Evolutionary conservation across 768 basidiomycete genomes (phyloP).

Genomic region (Naganishia friedmannii): DNA sequence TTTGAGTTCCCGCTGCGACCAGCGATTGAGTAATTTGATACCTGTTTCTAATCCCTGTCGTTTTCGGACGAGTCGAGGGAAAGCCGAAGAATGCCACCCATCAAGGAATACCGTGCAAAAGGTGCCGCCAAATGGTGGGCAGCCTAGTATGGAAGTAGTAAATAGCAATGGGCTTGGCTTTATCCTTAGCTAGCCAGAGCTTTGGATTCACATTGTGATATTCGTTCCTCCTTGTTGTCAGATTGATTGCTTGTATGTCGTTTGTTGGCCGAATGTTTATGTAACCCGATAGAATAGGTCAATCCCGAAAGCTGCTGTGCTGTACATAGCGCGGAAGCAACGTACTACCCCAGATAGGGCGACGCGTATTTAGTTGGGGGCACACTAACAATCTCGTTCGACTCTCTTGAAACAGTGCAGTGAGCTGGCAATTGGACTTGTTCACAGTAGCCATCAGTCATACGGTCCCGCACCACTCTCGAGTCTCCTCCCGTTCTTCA

Average conservation of each 20-base stretch:
- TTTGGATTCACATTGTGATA: background rate
- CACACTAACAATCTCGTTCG: background rate
- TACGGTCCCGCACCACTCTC: background rate
- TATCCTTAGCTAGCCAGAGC: background rate
- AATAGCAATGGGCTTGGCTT: background rate
- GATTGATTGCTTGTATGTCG: no score
- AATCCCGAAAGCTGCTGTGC: background rate
- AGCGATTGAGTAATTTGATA: no score
- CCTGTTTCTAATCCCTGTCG: no score
- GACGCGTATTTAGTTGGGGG: constrained; percentile 5
- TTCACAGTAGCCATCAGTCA: background rate
- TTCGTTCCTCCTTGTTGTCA: no score
- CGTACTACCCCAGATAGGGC: constrained; percentile 1
- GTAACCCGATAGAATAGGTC: constrained; percentile 1
- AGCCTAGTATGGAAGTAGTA: background rate
- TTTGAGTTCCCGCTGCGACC: no score
- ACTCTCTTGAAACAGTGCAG: background rate
- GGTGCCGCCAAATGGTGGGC: background rate
- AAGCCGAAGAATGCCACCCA: background rate
- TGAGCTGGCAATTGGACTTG: background rate
- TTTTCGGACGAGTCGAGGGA: background rate
- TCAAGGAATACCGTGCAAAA: background rate
- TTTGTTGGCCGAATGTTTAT: background rate
- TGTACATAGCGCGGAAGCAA: background rate
- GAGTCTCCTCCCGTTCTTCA: background rate